These are phyloP conservation scores for Neofusicoccum sp. DNA, from an alignment of 2,329 filamentous ascomycete species.

Conservation along the genomic window DNA sequence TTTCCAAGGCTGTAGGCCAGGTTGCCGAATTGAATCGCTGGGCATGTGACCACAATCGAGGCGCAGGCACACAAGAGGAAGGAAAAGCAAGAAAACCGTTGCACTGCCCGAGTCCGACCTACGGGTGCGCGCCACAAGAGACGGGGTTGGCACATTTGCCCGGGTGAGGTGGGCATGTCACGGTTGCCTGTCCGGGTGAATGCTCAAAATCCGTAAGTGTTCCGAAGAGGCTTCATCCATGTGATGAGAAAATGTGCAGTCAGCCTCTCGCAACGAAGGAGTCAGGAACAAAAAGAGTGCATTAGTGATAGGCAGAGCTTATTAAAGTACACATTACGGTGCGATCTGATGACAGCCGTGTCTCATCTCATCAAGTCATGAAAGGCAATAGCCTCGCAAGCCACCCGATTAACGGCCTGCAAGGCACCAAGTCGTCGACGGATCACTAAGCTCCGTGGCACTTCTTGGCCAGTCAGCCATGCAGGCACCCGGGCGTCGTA, in stretches of 20 bases:
- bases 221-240: neutral
- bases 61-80: neutral
- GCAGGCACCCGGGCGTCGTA: neutral
- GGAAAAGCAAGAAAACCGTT: neutral
- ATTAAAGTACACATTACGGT: conserved; percentile 7
- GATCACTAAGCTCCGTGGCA: conserved; percentile 13
- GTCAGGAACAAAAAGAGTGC: neutral
- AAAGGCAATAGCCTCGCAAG: neutral
- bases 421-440: conserved; percentile 5
- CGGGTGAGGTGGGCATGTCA: neutral
- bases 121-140: neutral
- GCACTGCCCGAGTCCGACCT: neutral
- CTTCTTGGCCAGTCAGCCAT: conserved; percentile 2
- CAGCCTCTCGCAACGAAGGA: neutral
- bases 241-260: neutral
- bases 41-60: neutral
- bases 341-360: conserved; percentile 5
- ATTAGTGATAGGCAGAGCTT: neutral
- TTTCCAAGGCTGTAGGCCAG: neutral
- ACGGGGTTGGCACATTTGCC: neutral
- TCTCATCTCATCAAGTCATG: conserved; percentile 5
- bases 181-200: conserved; percentile 4
- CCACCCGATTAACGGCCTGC: neutral
- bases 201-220: neutral
- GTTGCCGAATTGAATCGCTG: conserved; percentile 6